phyloP scores from a whole-genome alignment of 2,329 filamentous ascomycete genomes.

The Raffaelea ambrosiae region DNA sequence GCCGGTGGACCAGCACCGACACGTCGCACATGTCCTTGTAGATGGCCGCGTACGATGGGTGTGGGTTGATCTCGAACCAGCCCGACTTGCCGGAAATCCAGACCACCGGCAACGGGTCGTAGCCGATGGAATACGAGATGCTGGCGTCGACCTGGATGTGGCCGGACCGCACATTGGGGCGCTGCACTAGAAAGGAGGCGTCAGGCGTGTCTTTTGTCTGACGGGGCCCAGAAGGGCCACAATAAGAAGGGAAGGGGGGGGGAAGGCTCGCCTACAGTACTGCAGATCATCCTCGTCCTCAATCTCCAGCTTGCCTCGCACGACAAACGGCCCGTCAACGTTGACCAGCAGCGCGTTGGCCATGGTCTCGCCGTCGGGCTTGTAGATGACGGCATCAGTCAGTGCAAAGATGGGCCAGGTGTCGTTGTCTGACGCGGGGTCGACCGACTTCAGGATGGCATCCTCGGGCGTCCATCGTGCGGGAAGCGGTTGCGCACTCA shows the following conservation, averaged over 20 bases:
- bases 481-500: no score
- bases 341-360: conserved; percentile 55
- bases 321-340: conserved; percentile 49
- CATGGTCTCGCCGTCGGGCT: conserved; percentile 41
- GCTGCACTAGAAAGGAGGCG: conserved; percentile 20
- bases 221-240: no score
- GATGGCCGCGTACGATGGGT: conserved; percentile 44
- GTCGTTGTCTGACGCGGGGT: conserved; percentile 25
- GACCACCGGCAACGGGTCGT: conserved; percentile 45
- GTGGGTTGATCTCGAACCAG: conserved; percentile 60
- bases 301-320: conserved; percentile 51
- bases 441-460: conserved; percentile 22
- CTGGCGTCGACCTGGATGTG: conserved; percentile 47
- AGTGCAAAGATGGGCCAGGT: conserved; percentile 57
- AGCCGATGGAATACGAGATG: conserved; percentile 43
- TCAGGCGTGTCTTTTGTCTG: no score
- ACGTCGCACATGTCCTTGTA: conserved; percentile 55
- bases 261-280: conserved; percentile 23
- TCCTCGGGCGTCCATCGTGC: conserved; percentile 3
- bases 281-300: conserved; percentile 32
- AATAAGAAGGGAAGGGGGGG: not conserved
- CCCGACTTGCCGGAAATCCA: conserved; percentile 59
- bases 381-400: conserved; percentile 50
- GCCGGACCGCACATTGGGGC: conserved; percentile 20
- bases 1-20: conserved; percentile 53